Base-by-base conservation (phyloP, 2,329 filamentous ascomycete species). In the Zasmidium angulare region DNA sequence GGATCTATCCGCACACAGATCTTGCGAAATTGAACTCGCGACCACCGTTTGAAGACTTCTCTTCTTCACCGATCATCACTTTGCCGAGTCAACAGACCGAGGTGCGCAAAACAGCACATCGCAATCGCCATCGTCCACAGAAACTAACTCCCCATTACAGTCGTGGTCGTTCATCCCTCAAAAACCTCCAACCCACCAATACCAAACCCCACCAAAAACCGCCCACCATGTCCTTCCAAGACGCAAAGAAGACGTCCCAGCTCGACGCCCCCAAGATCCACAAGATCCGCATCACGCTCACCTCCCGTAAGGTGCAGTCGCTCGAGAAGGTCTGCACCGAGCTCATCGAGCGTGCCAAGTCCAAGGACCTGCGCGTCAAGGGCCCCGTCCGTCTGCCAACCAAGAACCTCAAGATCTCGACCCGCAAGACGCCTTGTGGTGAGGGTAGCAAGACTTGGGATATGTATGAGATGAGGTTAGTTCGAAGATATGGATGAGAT, bases 371-470 rank as follows among this genome's bases (percentile, higher is more conserved):
- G 76, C 89, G 90, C 78, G 91, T 96, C 84, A 98, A 98, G 89
- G 93, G 95, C 76, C 92, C 93, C 78, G 93, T 98, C 81, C 92
- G 93, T 77, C 89, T 97, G 75, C 92, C 95, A 74, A 97, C 93
- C 84, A 96, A 97, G 89, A 91, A 87, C 79, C 87, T 98, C 76
- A 91, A 95, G 86, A 87, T 96, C 85, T 91, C 90, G 79, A 96
- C 95, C 85, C 90, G 95, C 77, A 99, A 99, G 90, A 98, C 95
- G 69, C 95, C 95, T 79, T 95, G 90, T 83, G 95, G 95, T 90
- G 95, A 99, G 88, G 95, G 95, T 84, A 96, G 90, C 82, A 99
- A 99, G 91, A 99, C 95, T 77, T 99, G 95, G 95, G 95, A 98
- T 80, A 88, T 86, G 81, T 99, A 85, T 82, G 93, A 99, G 89